Conservation (phyloP, 192 early-diverging fungal genomes). For the Kickxella alabastrina region DNA sequence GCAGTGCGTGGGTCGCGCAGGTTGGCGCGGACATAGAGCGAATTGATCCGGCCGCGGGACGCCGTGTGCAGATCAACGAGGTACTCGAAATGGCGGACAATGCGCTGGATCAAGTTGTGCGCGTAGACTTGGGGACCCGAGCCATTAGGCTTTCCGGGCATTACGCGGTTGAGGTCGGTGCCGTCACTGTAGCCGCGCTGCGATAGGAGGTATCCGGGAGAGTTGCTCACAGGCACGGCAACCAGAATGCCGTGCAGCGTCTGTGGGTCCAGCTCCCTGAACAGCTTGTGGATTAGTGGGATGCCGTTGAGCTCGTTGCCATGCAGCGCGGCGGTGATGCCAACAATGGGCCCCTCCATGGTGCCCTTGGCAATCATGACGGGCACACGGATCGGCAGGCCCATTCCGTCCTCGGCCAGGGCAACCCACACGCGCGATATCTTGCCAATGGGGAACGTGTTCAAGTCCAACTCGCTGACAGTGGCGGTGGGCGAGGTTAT, state of each 20-base stretch:
- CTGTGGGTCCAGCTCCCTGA: conserved; percentile 69
- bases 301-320: conserved; percentile 93
- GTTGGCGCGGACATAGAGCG: conserved; percentile 82
- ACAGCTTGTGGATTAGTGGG: conserved; percentile 82
- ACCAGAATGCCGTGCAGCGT: conserved; percentile 80
- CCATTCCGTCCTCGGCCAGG: conserved; percentile 61
- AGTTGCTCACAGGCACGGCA: conserved; percentile 84
- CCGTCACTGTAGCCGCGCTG: conserved; percentile 82
- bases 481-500: conserved; percentile 23
- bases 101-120: conserved; percentile 74
- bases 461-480: conserved; percentile 54
- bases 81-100: conserved; percentile 77
- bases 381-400: conserved; percentile 60
- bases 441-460: conserved; percentile 53
- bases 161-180: conserved; percentile 79
- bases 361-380: conserved; percentile 74
- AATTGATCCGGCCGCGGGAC: conserved; percentile 79
- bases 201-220: conserved; percentile 75
- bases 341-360: conserved; percentile 57
- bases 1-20: conserved; percentile 72
- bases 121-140: conserved; percentile 80
- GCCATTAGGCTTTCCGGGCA: conserved; percentile 76
- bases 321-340: conserved; percentile 80
- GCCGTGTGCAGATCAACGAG: conserved; percentile 89
- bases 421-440: conserved; percentile 60